These are phyloP conservation scores for Deakozyma indianensis DNA, from an alignment of 805 yeast genomes.

Conservation along the genomic window DNA sequence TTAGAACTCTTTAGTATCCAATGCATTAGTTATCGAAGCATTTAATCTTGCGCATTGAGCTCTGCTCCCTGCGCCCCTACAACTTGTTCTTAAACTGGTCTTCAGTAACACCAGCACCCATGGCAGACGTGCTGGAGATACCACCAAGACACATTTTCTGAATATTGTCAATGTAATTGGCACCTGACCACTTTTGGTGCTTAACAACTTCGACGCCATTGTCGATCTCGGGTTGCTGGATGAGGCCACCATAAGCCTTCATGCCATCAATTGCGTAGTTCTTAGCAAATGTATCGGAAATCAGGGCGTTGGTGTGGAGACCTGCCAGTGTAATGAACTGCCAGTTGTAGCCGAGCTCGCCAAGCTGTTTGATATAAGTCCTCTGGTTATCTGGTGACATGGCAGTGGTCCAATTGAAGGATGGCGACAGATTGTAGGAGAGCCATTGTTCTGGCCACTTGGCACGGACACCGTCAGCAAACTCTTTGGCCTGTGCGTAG, in stretches of 20 bases:
- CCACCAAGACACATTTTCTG: conserved; percentile 90
- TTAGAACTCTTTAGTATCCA: too few relatives aligned
- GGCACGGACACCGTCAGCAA: conserved; percentile 79
- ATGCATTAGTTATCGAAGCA: neutral
- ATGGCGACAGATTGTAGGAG: conserved; percentile 92
- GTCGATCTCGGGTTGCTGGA: conserved; percentile 81
- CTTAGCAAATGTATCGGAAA: conserved; percentile 71
- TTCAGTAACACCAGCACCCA: conserved; percentile 98
- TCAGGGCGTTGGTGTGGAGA: conserved; percentile 88
- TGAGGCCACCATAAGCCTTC: conserved; percentile 85
- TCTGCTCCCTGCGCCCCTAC: too few relatives aligned
- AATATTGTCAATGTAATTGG: conserved; percentile 85
- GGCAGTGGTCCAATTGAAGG: conserved; percentile 95
- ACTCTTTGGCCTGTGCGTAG: conserved; percentile 83
- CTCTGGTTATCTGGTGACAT: conserved; percentile 79
- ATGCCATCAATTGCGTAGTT: conserved; percentile 72
- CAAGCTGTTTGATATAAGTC: conserved; percentile 78
- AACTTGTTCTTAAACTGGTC: conserved; percentile 59
- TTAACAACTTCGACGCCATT: conserved; percentile 87
- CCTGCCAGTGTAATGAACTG: conserved; percentile 97
- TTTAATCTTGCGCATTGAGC: neutral
- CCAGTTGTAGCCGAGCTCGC: conserved; percentile 87
- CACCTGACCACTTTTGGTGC: conserved; percentile 99
- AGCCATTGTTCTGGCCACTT: conserved; percentile 85
- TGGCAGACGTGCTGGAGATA: conserved; percentile 88